Base-by-base conservation (phyloP, 176 grass and related monocot genomes). In the Eleusine coracana region DNA sequence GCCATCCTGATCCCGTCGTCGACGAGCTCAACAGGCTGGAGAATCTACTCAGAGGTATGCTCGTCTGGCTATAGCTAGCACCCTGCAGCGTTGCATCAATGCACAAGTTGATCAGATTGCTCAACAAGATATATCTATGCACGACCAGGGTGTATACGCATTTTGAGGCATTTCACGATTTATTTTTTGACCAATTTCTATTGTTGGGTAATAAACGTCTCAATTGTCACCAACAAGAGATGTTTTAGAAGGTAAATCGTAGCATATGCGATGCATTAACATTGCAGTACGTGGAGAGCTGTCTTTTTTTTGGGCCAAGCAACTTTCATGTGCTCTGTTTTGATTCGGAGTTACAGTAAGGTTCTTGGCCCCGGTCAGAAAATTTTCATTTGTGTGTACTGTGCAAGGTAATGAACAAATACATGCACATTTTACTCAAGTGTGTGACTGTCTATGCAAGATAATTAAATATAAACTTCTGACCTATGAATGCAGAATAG, bases 11-110 rank as follows among this genome's bases (percentile, higher is more conserved):
- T 34, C 82, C 92, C 21, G 67, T 98, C 42, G 62, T 91, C 51
- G 67, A 93, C n/a, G 88, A 98, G 78, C 87, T 98, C 82, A 93
- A 88, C 82, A 85, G 90, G 75, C 86, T 98, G 88, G 79, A 95
- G 79, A 91, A 93, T 80, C 85, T 76, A 28, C 83, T 98, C 61
- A 84, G 91, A 89, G 95, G 95, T 98, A 87, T 84, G 82, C 28
- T 84, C 17, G 18, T 42, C 64, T 49, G 10, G 34, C 36, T 72
- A 14, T 63, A 62, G 21, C 10, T 72, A 36, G 20, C 20, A 70
- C 10, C 6, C 18, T 45, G 23, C 52, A 66, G 42, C 14, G 17
- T 34, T 82, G 41, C 39, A 72, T 48, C 60, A 29, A 54, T 27
- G 18, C 18, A 13, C 3, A 59, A 0, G 56, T 59, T 23, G 21